Conservation (phyloP, 2,329 filamentous ascomycete species). For the Cladophialophora bantiana region DNA sequence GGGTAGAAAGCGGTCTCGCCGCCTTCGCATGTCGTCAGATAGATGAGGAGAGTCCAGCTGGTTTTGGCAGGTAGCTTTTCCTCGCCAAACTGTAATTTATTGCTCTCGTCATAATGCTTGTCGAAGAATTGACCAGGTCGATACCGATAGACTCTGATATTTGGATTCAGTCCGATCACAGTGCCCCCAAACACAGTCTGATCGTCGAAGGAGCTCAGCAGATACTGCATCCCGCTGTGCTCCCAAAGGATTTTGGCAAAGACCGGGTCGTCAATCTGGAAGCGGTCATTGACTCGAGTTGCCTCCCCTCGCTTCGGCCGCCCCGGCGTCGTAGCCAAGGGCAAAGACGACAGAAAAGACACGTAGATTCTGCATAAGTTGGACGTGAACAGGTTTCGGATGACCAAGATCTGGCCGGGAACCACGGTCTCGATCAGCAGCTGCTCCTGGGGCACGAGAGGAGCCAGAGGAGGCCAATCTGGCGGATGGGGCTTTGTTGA, state of each 20-base stretch:
- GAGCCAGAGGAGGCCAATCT: conserved; percentile 76
- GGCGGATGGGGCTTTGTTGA: conserved; percentile 46
- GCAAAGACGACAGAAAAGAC: conserved; percentile 72
- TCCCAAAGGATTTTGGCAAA: conserved; percentile 82
- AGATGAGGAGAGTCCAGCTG: conserved; percentile 90
- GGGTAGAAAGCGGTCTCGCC: conserved; percentile 94
- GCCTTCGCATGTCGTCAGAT: conserved; percentile 82
- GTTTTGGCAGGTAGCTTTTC: conserved; percentile 66
- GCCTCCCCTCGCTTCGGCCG: conserved; percentile 82
- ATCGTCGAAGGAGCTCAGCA: conserved; percentile 51
- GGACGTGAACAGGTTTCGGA: conserved; percentile 76
- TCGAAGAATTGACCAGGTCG: conserved; percentile 87
- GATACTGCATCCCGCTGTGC: conserved; percentile 74
- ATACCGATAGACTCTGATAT: conserved; percentile 90
- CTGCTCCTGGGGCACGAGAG: conserved; percentile 69
- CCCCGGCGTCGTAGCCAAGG: conserved; percentile 77
- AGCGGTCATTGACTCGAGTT: conserved; percentile 86
- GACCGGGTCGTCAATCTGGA: conserved; percentile 75
- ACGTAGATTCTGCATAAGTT: conserved; percentile 78
- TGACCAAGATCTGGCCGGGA: conserved; percentile 73
- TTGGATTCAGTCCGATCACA: conserved; percentile 82
- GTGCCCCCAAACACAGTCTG: conserved; percentile 74
- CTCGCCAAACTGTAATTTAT: conserved; percentile 68
- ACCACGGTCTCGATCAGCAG: conserved; percentile 66
- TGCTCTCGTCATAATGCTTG: conserved; percentile 91